These are phyloP conservation scores for Drosera spatulata DNA, from an alignment of 179 eudicot genomes.

Conservation along the genomic window DNA sequence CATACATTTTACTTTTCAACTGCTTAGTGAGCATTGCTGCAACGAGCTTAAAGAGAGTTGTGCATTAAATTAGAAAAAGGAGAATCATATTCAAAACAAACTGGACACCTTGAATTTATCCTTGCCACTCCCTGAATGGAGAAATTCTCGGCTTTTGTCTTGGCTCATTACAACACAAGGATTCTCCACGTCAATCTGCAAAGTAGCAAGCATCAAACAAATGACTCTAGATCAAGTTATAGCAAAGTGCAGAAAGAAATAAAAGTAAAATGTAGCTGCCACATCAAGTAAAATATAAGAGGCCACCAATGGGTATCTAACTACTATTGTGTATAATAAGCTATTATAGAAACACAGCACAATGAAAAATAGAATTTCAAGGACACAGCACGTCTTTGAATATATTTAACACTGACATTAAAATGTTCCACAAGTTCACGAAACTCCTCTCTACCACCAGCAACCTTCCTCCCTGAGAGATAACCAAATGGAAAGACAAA, in stretches of 20 bases:
- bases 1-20: background rate
- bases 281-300: too few species aligned
- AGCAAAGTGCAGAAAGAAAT: background rate
- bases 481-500: background rate
- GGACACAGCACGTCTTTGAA: too few species aligned
- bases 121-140: constrained; percentile 89
- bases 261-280: background rate
- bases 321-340: too few species aligned
- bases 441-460: constrained; percentile 69
- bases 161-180: constrained; percentile 98
- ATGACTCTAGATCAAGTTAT: background rate
- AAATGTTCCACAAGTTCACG: constrained; percentile 86
- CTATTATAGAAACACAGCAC: too few species aligned
- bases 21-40: background rate
- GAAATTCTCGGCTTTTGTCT: constrained; percentile 98
- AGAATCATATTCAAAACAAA: background rate
- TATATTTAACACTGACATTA: constrained; percentile 45
- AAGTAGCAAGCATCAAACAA: constrained; percentile 7
- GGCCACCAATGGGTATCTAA: too few species aligned
- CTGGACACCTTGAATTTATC: constrained; percentile 83
- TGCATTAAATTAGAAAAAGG: too few species aligned
- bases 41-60: background rate
- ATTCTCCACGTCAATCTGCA: constrained; percentile 98
- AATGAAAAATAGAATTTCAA: background rate
- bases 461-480: constrained; percentile 62